A percentile compares a stretch with the other conserved stretches of the same genome.
phyloP scores from a whole-genome alignment of 192 early-diverging fungal genomes.

The Coemansia sp. region DNA sequence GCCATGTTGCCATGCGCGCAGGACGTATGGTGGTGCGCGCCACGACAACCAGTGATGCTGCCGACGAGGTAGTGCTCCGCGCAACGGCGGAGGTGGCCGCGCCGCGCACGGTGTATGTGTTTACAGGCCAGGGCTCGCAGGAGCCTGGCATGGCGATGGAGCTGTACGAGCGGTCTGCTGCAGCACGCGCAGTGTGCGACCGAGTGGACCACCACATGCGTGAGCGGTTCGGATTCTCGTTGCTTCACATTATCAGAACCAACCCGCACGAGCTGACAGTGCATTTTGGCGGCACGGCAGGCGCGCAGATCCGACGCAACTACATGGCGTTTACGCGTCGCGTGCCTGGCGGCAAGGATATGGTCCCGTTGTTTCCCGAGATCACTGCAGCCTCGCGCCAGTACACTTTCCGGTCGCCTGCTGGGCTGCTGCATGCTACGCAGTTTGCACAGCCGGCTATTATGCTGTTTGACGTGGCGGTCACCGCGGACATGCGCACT shows the following conservation, averaged over 20 bases:
- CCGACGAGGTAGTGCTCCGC: conserved; percentile 63
- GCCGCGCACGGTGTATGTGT: conserved; percentile 83
- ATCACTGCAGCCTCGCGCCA: conserved; percentile 67
- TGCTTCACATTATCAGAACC: conserved; percentile 84
- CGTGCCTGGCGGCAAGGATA: neutral
- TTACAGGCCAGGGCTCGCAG: conserved; percentile 97
- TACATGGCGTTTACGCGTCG: conserved; percentile 60
- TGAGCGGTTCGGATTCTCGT: conserved; percentile 83
- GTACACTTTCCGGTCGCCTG: conserved; percentile 83
- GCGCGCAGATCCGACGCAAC: conserved; percentile 75
- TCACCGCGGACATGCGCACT: conserved; percentile 76
- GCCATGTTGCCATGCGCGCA: conserved; percentile 87
- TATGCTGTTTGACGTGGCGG: conserved; percentile 83
- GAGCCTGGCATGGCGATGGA: conserved; percentile 94
- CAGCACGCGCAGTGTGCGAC: conserved; percentile 85
- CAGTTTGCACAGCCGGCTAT: conserved; percentile 96
- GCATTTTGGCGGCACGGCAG: conserved; percentile 85
- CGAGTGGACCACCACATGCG: conserved; percentile 84
- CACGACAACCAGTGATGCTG: conserved; percentile 67
- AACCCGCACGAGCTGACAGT: conserved; percentile 86
- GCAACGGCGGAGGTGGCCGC: conserved; percentile 87
- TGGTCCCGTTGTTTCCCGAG: conserved; percentile 77
- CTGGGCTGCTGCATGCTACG: conserved; percentile 86
- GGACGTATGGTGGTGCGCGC: conserved; percentile 84
- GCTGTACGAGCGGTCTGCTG: conserved; percentile 74